These are phyloP conservation scores for Phoma sp. DNA, from an alignment of 2,329 filamentous ascomycete genomes.

Conservation along the genomic window DNA sequence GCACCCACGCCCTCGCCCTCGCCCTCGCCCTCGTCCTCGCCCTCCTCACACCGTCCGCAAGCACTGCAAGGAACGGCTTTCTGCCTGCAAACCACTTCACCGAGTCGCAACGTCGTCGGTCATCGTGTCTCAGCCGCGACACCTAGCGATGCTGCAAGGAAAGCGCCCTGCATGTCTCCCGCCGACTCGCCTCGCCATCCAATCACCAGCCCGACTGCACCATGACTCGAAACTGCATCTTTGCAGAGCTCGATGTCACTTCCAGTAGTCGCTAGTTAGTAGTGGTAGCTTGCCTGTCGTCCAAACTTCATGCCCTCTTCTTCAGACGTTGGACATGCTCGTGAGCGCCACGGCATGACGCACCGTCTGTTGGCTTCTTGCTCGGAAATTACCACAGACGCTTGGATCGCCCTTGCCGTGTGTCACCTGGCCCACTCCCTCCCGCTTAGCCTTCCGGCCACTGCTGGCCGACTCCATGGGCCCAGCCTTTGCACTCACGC, in stretches of 20 bases:
- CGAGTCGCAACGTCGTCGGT: conserved; percentile 13
- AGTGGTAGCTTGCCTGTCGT: background rate
- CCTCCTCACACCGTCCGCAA: background rate
- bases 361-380: conserved; percentile 6
- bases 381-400: conserved; percentile 39
- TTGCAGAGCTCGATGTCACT: background rate
- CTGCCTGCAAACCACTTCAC: background rate
- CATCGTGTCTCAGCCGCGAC: conserved; percentile 24
- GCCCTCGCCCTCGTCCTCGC: background rate
- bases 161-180: conserved; percentile 27
- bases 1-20: background rate
- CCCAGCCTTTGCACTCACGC: background rate
- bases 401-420: conserved; percentile 33
- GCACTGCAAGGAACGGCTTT: background rate
- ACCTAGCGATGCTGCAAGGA: conserved; percentile 19
- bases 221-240: conserved; percentile 13
- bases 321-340: background rate
- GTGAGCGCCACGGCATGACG: background rate
- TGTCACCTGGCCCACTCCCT: conserved; percentile 21
- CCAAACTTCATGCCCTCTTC: background rate
- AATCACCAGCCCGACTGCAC: conserved; percentile 15
- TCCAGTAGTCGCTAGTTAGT: background rate
- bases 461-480: background rate
- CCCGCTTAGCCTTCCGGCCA: conserved; percentile 11
- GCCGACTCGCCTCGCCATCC: conserved; percentile 16